Conservation (phyloP, 2,329 filamentous ascomycete genomes). For the Aspergillus sp. region DNA sequence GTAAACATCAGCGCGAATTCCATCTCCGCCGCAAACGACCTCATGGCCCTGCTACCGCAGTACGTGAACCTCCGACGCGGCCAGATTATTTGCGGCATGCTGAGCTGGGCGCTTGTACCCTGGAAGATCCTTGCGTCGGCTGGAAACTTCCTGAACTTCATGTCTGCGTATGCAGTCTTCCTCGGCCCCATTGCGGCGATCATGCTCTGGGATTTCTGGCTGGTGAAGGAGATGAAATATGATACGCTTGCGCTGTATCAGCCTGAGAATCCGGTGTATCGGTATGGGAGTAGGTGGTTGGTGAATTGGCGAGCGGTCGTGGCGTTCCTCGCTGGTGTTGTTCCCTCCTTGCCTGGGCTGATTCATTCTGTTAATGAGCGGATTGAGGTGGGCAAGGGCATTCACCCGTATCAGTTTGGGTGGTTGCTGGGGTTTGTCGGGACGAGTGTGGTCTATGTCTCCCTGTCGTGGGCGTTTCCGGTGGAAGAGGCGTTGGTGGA, state of each 20-base stretch:
- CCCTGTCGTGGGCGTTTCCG: constrained; percentile 51
- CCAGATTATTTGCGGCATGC: constrained; percentile 54
- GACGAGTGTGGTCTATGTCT: constrained; percentile 57
- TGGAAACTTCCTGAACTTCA: constrained; percentile 61
- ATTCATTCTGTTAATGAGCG: constrained; percentile 41
- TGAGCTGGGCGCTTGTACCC: constrained; percentile 61
- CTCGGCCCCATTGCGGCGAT: constrained; percentile 64
- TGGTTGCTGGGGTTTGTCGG: constrained; percentile 63
- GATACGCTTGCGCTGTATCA: constrained; percentile 55
- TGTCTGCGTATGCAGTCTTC: constrained; percentile 66
- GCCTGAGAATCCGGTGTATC: constrained; percentile 46
- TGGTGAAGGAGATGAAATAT: constrained; percentile 51
- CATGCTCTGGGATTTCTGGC: constrained; percentile 61
- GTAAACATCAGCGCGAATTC: constrained; percentile 59
- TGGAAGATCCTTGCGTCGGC: constrained; percentile 66
- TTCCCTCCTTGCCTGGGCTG: constrained; percentile 58
- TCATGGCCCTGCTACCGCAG: constrained; percentile 54
- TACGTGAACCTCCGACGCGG: constrained; percentile 59
- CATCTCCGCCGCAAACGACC: constrained; percentile 51
- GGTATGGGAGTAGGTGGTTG: constrained; percentile 49
- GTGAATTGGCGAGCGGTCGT: constrained; percentile 61
- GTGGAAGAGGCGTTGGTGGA: constrained; percentile 51
- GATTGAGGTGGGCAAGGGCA: constrained; percentile 46
- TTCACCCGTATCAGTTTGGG: constrained; percentile 63
- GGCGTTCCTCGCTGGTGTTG: constrained; percentile 58